Percentiles rank a stretch among this genome's conserved stretches.
phyloP scores from a whole-genome alignment of 129 eudicot species.

The Kitagawia praeruptora region DNA sequence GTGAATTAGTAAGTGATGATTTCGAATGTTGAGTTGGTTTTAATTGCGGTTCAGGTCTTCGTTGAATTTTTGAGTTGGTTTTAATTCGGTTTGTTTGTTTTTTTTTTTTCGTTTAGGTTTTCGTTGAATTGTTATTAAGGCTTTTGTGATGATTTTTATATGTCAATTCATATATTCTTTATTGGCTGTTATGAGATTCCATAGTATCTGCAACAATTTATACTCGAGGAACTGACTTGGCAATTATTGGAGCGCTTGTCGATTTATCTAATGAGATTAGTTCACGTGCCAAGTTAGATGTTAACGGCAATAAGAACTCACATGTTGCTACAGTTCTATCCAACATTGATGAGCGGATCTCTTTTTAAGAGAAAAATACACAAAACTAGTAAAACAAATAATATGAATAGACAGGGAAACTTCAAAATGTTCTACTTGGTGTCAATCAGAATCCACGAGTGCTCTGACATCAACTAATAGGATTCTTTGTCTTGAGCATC shows the following conservation, averaged over 20 bases:
- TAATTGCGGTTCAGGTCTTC: neutral
- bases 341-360: neutral
- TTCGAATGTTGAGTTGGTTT: neutral
- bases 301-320: neutral
- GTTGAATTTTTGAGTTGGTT: neutral
- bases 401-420: too few relatives aligned
- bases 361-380: neutral
- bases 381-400: too few relatives aligned
- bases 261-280: neutral
- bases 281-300: neutral
- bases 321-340: neutral
- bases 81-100: neutral
- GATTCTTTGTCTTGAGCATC: neutral
- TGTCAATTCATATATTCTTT: neutral
- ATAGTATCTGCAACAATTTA: neutral
- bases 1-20: neutral
- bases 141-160: neutral
- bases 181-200: neutral
- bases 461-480: neutral
- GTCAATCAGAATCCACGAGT: neutral
- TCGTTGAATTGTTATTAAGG: neutral
- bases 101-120: neutral
- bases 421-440: neutral
- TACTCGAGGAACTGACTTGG: neutral
- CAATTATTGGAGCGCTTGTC: neutral